phyloP scores from a whole-genome alignment of 176 grass and related monocot species.

The Oryza meridionalis region DNA sequence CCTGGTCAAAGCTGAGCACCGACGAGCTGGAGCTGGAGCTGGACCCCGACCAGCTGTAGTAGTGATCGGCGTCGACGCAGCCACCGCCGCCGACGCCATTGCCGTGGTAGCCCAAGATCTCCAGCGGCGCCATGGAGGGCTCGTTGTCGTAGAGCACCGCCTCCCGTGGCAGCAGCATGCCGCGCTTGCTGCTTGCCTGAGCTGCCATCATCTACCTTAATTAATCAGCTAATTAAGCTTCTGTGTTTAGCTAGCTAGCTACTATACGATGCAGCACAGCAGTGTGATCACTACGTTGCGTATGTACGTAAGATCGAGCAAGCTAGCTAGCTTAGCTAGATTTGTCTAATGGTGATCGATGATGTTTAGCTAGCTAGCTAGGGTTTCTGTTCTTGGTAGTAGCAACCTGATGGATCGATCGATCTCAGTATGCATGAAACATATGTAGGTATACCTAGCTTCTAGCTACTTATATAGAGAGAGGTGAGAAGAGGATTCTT shows the following conservation, averaged over 20 bases:
- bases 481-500: not conserved
- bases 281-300: not conserved
- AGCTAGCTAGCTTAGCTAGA: not conserved
- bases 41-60: conserved; percentile 46
- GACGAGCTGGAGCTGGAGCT: conserved; percentile 76
- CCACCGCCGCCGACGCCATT: conserved; percentile 22
- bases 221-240: not conserved
- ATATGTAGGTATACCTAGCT: conserved; percentile 36
- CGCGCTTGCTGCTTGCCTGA: conserved; percentile 63
- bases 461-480: conserved; percentile 47
- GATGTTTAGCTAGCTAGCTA: conserved; percentile 7
- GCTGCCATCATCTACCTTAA: conserved; percentile 31
- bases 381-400: conserved; percentile 42
- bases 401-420: not conserved
- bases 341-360: not conserved
- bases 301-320: not conserved
- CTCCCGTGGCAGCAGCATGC: not conserved
- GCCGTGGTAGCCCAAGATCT: conserved; percentile 54
- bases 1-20: conserved; percentile 85
- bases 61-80: conserved; percentile 27
- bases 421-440: conserved; percentile 35
- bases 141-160: conserved; percentile 41
- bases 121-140: conserved; percentile 57
- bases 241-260: not conserved
- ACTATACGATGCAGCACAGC: no score